These are phyloP conservation scores for Boletus insuetus DNA, from an alignment of 768 basidiomycete genomes.

Conservation along the genomic window DNA sequence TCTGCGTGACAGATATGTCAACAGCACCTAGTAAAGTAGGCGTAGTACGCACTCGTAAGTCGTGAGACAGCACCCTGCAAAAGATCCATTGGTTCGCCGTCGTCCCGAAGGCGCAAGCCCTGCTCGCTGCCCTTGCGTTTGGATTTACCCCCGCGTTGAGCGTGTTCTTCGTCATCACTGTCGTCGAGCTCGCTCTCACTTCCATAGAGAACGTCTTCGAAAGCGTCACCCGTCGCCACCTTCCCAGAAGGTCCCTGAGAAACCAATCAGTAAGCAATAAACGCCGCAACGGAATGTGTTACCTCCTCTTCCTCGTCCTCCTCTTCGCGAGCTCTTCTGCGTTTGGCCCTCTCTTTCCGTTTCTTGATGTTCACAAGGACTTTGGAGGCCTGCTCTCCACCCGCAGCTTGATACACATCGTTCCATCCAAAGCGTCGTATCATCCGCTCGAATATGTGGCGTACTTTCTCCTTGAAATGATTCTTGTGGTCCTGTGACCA, in stretches of 20 bases:
- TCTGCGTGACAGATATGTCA: constrained; percentile 32
- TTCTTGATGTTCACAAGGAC: constrained; percentile 94
- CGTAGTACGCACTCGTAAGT: constrained; percentile 56
- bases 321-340: constrained; percentile 66
- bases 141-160: constrained; percentile 28
- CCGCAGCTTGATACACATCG: constrained; percentile 69
- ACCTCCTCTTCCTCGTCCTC: constrained; percentile 61
- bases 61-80: constrained; percentile 74
- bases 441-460: constrained; percentile 96
- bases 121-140: constrained; percentile 38
- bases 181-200: constrained; percentile 89
- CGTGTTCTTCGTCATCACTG: constrained; percentile 55
- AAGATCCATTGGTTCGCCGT: constrained; percentile 94
- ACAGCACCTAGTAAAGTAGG: not conserved
- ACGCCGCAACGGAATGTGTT: not conserved
- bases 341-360: constrained; percentile 89
- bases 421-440: constrained; percentile 88
- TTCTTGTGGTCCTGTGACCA: constrained; percentile 99
- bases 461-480: constrained; percentile 95
- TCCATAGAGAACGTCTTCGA: constrained; percentile 96
- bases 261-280: constrained; percentile 7
- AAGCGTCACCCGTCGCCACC: constrained; percentile 75
- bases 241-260: constrained; percentile 44
- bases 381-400: constrained; percentile 80
- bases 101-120: constrained; percentile 76